Evolutionary conservation across 352 stramenopile genomes (phyloP).

Genomic region (Halophytophthora batemanensis): DNA sequence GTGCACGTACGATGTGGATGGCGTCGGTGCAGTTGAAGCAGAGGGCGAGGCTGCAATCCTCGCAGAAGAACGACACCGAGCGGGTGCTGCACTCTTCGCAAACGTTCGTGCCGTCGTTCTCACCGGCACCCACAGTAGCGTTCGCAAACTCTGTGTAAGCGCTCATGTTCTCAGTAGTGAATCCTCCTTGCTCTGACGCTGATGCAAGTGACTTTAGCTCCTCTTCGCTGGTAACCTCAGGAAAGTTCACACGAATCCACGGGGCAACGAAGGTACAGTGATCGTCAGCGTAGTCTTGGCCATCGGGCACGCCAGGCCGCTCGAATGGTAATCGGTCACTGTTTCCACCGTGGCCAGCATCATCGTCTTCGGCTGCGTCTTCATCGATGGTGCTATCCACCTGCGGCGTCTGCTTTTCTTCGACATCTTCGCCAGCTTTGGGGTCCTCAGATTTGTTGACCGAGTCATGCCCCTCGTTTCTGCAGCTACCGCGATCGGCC

Average conservation of each 20-base stretch:
- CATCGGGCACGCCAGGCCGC: neutral
- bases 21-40: slow-evolving; percentile 68
- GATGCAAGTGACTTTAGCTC: slow-evolving; percentile 14
- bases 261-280: slow-evolving; percentile 14
- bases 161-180: neutral
- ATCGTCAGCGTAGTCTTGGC: neutral
- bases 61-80: slow-evolving; percentile 25
- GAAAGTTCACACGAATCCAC: slow-evolving; percentile 44
- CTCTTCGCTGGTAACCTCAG: slow-evolving; percentile 14
- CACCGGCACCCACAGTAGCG: neutral
- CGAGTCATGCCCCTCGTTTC: too few species aligned
- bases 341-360: neutral
- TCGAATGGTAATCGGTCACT: neutral
- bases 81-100: slow-evolving; percentile 63
- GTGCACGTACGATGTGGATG: slow-evolving; percentile 66
- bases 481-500: too few species aligned
- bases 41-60: slow-evolving; percentile 42
- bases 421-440: too few species aligned
- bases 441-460: too few species aligned
- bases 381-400: slow-evolving; percentile 3
- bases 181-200: neutral
- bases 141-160: neutral
- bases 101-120: neutral
- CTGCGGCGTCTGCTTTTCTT: slow-evolving; percentile 4
- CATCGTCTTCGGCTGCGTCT: neutral